Evolutionary conservation across 1,139 yeast species (phyloP), one percentile per base, ranked within the genome.

Genomic region (Arxiozyma heterogenica): DNA sequence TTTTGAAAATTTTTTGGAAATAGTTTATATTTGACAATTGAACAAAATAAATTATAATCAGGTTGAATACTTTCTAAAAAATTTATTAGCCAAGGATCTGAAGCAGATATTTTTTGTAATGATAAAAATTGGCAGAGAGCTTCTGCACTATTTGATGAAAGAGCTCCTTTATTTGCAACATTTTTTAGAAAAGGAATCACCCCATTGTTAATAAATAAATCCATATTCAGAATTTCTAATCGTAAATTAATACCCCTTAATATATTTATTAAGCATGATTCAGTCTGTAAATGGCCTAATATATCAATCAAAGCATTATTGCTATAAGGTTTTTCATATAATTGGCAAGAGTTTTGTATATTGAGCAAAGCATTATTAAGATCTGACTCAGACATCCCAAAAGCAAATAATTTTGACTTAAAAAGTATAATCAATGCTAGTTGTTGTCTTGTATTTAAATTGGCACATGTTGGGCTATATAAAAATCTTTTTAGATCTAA

Each of bases 401-500:
- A 49, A 20, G 39, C 44, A 12, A 50, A 23, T 21, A 50, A 34
- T 42, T 25, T 49, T 11, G 51, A 27, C 8, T 42, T 49, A 30
- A 49, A 49, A 17, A 49, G 41, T 17, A 49, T 27, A 5, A 49
- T 17, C 23, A 12, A 41, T 25, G 42, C 25, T 9, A 34, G 5
- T 6, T 25, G 43, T 27, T 49, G 51, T 30, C 44, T 30, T 21
- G 41, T 18, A n/a, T 23, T 49, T 27, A 49, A 42, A 23, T 42
- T 42, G 7, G 17, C 27, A 43, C 41, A 49, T 27, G 27, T 25
- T 42, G 56, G 17, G 34, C 47, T 41, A 41, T 51, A 46, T 42
- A 61, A 51, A 54, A 47, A 54, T 12, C 47, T 52, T 41, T 63
- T 67, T 48, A 73, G 61, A 12, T 70, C 72, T 5, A 76, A 58